A percentile compares a stretch with the other conserved stretches of the same genome.
phyloP scores from a whole-genome alignment of 2,329 filamentous ascomycete genomes.

The Fusarium heterosporum region DNA sequence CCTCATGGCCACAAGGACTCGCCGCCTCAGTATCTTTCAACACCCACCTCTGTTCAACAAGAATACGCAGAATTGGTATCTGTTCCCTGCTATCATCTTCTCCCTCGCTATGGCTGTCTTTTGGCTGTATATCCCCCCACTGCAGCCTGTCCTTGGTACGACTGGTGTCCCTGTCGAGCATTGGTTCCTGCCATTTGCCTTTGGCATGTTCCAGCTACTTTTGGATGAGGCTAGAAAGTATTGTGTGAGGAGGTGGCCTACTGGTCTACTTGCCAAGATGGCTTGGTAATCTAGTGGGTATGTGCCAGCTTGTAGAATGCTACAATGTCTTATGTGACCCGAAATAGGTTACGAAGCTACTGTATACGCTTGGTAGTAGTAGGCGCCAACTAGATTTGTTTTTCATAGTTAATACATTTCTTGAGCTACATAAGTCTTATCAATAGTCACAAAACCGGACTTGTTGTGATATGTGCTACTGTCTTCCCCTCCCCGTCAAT shows the following conservation, averaged over 20 bases:
- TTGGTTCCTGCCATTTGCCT: conserved; percentile 81
- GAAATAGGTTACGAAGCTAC: background rate
- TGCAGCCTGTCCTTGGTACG: conserved; percentile 72
- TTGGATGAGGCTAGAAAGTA: conserved; percentile 10
- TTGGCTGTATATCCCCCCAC: conserved; percentile 74
- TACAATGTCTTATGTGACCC: background rate
- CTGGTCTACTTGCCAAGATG: background rate
- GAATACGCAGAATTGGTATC: conserved; percentile 72
- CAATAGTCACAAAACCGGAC: too few species aligned
- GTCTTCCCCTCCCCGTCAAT: too few species aligned
- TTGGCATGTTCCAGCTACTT: conserved; percentile 59
- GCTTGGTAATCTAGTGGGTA: background rate
- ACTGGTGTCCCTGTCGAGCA: conserved; percentile 75
- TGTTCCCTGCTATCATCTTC: conserved; percentile 78
- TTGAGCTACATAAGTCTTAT: too few species aligned
- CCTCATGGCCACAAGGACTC: conserved; percentile 75
- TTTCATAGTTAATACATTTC: background rate
- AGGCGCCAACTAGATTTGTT: background rate
- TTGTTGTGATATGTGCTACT: too few species aligned
- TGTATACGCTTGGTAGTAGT: background rate
- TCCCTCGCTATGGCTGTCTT: conserved; percentile 76
- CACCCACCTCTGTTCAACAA: conserved; percentile 76
- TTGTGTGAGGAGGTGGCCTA: conserved; percentile 2
- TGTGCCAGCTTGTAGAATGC: background rate
- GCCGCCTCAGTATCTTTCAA: conserved; percentile 75